Conservation (phyloP, 176 grass and related monocot species). For the Calamus simplicifolius region DNA sequence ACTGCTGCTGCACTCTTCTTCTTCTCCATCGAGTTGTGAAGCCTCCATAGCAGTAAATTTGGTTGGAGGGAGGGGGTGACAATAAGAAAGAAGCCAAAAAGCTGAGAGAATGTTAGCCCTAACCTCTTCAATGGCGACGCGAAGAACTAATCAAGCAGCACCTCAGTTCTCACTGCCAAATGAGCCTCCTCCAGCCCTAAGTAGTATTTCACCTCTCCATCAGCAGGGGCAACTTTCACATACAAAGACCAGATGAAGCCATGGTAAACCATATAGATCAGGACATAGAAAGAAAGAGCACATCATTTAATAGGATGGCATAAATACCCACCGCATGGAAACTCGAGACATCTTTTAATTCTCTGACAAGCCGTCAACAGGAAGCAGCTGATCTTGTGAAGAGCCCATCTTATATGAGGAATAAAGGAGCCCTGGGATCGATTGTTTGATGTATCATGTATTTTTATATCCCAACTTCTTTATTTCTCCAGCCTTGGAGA, state of each 20-base stretch:
- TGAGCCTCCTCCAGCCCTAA: too few species aligned
- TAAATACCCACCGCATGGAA: not conserved
- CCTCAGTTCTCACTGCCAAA: too few species aligned
- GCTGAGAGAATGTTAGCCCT: not conserved
- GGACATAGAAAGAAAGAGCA: not conserved
- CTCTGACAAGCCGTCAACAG: too few species aligned
- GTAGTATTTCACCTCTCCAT: too few species aligned
- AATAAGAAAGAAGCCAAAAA: not conserved
- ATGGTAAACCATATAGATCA: not conserved
- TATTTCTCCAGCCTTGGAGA: not conserved
- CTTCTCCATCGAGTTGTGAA: constrained; percentile 2
- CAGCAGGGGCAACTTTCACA: not conserved
- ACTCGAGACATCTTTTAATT: too few species aligned
- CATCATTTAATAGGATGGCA: constrained; percentile 2
- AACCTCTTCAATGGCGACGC: not conserved
- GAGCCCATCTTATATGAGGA: not conserved
- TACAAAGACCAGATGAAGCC: not conserved
- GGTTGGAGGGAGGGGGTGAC: not conserved
- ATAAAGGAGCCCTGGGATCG: constrained; percentile 23
- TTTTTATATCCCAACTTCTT: not conserved
- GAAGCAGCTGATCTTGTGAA: not conserved
- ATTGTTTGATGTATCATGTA: too few species aligned
- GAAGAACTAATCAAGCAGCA: not conserved
- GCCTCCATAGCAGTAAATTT: not conserved
- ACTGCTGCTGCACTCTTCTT: constrained; percentile 2